Evolutionary conservation across 2,329 filamentous ascomycete genomes (phyloP).

Genomic region (Ploettnerulaceae sp.): DNA sequence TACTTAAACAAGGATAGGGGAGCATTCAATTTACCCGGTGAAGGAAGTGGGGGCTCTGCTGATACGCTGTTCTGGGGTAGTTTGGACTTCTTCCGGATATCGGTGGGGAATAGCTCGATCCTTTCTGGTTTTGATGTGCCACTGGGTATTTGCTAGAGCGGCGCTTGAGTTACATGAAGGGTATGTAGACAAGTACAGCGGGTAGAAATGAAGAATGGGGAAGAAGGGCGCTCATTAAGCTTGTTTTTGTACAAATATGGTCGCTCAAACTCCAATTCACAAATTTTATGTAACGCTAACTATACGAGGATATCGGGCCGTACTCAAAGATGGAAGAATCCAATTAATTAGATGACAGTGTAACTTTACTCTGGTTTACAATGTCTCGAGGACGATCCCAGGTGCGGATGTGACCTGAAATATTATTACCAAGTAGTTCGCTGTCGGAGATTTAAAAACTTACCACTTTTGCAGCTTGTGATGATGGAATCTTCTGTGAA

Average conservation of each 20-base stretch:
- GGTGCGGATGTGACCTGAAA: conserved; percentile 25
- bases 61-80: neutral
- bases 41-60: neutral
- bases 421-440: neutral
- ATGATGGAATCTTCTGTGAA: conserved; percentile 93
- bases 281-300: conserved; percentile 6
- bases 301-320: neutral
- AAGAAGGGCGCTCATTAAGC: too few relatives aligned
- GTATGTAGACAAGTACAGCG: neutral
- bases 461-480: conserved; percentile 86
- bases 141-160: neutral
- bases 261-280: neutral
- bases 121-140: too few relatives aligned
- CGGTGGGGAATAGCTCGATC: too few relatives aligned
- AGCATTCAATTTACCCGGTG: conserved; percentile 1
- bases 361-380: conserved; percentile 17
- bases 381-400: conserved; percentile 25
- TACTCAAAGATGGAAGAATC: neutral
- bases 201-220: neutral
- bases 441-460: conserved; percentile 33
- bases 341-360: conserved; percentile 7
- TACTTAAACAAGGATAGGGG: too few relatives aligned
- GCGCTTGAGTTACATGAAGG: neutral
- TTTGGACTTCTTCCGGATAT: neutral
- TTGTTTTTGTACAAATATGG: neutral